Base-by-base conservation (phyloP, 2,329 filamentous ascomycete species). In the Neophaeococcomyces mojaviensis region DNA sequence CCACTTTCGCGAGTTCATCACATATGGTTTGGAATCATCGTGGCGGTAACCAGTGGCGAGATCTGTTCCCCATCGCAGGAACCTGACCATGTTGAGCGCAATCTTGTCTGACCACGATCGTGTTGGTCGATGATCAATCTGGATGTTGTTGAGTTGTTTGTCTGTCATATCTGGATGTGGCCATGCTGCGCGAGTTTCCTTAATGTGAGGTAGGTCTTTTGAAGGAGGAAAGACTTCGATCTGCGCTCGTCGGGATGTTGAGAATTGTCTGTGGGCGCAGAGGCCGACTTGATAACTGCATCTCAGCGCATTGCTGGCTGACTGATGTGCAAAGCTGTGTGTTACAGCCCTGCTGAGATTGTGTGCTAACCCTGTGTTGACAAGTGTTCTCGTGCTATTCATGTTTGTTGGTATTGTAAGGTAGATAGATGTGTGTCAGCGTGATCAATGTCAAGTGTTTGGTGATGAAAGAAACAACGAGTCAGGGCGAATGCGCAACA, bases 1-100 rank as follows among this genome's bases (percentile, higher is more conserved):
- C 83, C 92, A 98, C 68, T 97, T 92, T 4, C 82, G 72, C 63
- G 94, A 89, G 0, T 79, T 92, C 73, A 86, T 86, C 28, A 64
- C 63, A 58, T 78, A 94, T 59, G 62, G 82, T 68, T 72, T 77
- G 59, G 47, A 77, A 0, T 77, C 81, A 6, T 78, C 77, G 61
- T 95, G 88, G 26, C 79, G 81, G 55, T 88, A 84, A 10, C 88
- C 88, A 0, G 89, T 95, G 13, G 76, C 85, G 30, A 82, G 68
- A 62, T 97, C 90, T 68, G 94, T 87, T 8, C 80, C 80, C 74
- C 79, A 90, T 40, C 90, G 77, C 32, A 88, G 75, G 18, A 88
- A 54, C 5, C 86, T 79, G 39, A 96, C 83, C 53, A 87, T 79
- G 48, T 78, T 76, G 61, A 92, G 81, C 2, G 92, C 92, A 3